Evolutionary conservation across 139 green algal genomes (phyloP).

Genomic region (Klebsormidium nitens): DNA sequence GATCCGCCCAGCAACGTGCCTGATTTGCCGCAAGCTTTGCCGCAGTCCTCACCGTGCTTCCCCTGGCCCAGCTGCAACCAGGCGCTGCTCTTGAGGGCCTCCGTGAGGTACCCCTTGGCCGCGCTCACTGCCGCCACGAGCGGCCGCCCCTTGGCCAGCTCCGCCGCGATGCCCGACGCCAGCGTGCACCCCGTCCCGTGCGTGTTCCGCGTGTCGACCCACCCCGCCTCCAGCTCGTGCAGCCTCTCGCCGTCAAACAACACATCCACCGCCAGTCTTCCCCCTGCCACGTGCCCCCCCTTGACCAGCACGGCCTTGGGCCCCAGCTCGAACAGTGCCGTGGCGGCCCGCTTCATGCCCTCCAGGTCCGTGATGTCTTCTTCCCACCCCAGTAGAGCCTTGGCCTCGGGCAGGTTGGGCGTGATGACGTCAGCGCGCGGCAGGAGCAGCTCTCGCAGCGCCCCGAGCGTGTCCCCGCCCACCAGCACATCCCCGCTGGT

Average conservation of each 20-base stretch:
- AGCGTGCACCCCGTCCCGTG: conserved; percentile 93
- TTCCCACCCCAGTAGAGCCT: conserved; percentile 63
- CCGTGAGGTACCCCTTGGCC: no score
- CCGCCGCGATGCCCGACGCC: conserved; percentile 71
- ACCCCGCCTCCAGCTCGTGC: conserved; percentile 44
- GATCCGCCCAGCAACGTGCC: no score
- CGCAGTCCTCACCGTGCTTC: no score
- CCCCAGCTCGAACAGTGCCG: conserved; percentile 12
- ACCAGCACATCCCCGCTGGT: conserved; percentile 77
- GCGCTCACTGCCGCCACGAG: conserved; percentile 17
- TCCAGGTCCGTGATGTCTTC: background rate
- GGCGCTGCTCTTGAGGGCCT: no score
- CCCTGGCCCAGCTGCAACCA: no score
- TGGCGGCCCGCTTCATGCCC: conserved; percentile 21
- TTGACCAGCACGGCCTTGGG: conserved; percentile 74
- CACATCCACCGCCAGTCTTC: conserved; percentile 58
- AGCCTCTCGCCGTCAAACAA: conserved; percentile 68
- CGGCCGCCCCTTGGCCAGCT: conserved; percentile 69
- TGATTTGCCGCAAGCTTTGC: no score
- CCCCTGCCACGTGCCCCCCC: conserved; percentile 67
- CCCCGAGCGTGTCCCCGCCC: conserved; percentile 40
- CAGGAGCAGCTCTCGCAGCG: conserved; percentile 52
- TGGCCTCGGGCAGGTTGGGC: conserved; percentile 88
- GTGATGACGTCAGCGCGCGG: conserved; percentile 79
- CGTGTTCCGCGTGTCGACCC: conserved; percentile 62